Conservation (phyloP, 768 basidiomycete species). For the Boletus rubropictus region DNA sequence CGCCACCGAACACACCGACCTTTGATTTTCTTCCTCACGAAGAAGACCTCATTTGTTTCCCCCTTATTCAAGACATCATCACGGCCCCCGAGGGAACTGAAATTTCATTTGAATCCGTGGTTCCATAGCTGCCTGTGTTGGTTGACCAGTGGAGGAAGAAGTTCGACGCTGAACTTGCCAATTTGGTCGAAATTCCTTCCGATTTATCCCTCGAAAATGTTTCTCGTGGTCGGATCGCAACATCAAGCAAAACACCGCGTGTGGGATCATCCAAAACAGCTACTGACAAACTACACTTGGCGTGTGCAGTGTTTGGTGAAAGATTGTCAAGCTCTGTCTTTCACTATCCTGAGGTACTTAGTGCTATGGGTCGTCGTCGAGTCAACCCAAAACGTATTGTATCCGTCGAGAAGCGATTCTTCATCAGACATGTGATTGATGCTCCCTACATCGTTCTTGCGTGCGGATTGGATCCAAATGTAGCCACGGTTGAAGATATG, state of each 20-base stretch:
- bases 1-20: background rate
- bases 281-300: background rate
- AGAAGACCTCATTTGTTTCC: background rate
- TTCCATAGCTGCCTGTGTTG: background rate
- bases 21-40: background rate
- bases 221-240: background rate
- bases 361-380: background rate
- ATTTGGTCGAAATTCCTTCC: background rate
- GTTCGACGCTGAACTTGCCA: background rate
- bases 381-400: background rate
- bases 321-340: too few species aligned
- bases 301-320: background rate
- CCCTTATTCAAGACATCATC: background rate
- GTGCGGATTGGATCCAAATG: constrained; percentile 1
- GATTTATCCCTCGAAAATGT: background rate
- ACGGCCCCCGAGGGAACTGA: background rate
- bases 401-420: background rate
- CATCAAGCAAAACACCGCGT: background rate
- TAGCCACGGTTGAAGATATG: background rate
- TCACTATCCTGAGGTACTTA: background rate
- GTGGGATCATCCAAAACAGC: background rate
- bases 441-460: constrained; percentile 1
- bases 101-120: background rate
- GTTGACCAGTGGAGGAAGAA: constrained; percentile 2
- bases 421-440: background rate